Conservation (phyloP, 2,329 filamentous ascomycete genomes). For the Xylariaceae sp. region DNA sequence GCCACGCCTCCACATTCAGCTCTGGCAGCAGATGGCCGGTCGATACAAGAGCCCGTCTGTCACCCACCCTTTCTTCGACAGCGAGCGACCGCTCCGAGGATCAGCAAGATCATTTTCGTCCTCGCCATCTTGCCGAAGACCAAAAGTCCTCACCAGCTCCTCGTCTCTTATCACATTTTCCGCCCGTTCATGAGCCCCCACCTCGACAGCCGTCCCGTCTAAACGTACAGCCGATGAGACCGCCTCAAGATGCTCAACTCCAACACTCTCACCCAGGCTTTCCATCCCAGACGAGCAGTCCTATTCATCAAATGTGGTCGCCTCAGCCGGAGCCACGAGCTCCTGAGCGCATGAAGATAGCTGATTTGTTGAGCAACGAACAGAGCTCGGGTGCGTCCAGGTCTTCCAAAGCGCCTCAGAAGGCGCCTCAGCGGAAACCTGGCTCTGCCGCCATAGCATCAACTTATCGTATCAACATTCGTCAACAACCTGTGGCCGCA, state of each 20-base stretch:
- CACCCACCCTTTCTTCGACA: constrained; percentile 31
- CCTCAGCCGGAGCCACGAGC: constrained; percentile 35
- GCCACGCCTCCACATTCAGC: constrained; percentile 23
- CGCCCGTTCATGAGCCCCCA: constrained; percentile 22
- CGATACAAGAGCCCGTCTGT: constrained; percentile 29
- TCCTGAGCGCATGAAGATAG: constrained; percentile 42
- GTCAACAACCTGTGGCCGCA: constrained; percentile 80
- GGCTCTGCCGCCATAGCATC: constrained; percentile 30
- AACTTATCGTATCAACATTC: constrained; percentile 62
- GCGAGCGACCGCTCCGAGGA: constrained; percentile 34
- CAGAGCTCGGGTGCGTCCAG: constrained; percentile 28
- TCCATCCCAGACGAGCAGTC: constrained; percentile 28
- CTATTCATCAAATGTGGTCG: constrained; percentile 33
- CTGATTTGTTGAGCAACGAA: constrained; percentile 40
- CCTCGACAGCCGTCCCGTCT: constrained; percentile 26
- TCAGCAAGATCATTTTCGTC: constrained; percentile 28
- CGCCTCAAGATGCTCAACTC: constrained; percentile 26
- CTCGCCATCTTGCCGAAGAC: constrained; percentile 31
- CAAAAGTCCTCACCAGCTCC: constrained; percentile 28
- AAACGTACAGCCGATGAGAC: constrained; percentile 31
- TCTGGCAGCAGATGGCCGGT: constrained; percentile 28
- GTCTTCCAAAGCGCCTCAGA: constrained; percentile 35
- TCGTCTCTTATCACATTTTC: constrained; percentile 26
- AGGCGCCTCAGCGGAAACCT: constrained; percentile 31
- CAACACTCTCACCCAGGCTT: constrained; percentile 28